Percentiles rank a stretch among this genome's conserved stretches.
These are phyloP conservation scores for Phialophora expanda DNA, from an alignment of 2,329 filamentous ascomycete genomes.

Conservation along the genomic window DNA sequence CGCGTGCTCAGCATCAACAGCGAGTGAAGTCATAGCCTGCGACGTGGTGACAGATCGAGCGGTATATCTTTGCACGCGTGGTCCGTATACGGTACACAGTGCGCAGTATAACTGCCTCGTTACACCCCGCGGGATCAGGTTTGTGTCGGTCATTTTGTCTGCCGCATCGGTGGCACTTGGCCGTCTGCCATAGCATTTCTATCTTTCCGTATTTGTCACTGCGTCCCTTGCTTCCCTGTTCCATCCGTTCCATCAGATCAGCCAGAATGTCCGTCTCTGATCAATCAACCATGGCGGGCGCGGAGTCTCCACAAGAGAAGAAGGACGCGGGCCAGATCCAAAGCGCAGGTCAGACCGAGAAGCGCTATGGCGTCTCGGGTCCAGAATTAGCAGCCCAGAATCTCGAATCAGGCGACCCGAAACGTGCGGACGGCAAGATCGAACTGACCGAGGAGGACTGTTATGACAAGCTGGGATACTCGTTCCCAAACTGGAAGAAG, in stretches of 20 bases:
- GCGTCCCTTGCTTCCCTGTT: not conserved
- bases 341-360: slow-evolving; percentile 12
- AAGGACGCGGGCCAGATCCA: slow-evolving; percentile 7
- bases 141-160: not conserved
- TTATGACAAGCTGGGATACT: slow-evolving; percentile 68
- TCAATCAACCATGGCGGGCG: slow-evolving; percentile 21
- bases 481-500: slow-evolving; percentile 52
- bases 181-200: not conserved
- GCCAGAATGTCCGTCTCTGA: slow-evolving; percentile 23
- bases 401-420: slow-evolving; percentile 32
- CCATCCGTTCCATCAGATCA: not conserved
- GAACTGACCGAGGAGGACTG: slow-evolving; percentile 62
- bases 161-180: not conserved
- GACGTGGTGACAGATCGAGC: not conserved
- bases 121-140: not conserved
- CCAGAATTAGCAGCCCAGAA: slow-evolving; percentile 31
- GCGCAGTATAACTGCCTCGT: not conserved
- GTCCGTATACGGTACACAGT: not conserved
- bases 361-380: slow-evolving; percentile 24
- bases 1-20: slow-evolving; percentile 1
- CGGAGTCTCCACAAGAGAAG: slow-evolving; percentile 15
- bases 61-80: not conserved
- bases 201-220: not conserved
- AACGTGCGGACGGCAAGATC: slow-evolving; percentile 40
- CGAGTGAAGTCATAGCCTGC: not conserved